Percentiles rank a stretch among this genome's conserved stretches.
These are phyloP conservation scores for Ananas comosus DNA, from an alignment of 176 grass and related monocot species.

Conservation along the genomic window DNA sequence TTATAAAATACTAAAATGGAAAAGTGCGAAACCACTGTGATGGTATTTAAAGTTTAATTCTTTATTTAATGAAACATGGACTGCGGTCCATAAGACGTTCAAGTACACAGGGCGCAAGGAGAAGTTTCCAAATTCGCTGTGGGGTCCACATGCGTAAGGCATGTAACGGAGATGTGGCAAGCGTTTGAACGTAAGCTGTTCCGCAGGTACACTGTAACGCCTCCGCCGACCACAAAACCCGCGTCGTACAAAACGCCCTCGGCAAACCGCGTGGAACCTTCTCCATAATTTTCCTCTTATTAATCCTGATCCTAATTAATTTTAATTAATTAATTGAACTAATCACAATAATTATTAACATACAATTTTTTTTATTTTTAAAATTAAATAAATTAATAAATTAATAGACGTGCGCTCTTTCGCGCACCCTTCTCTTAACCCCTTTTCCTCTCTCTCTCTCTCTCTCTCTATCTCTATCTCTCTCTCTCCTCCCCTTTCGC, in stretches of 20 bases:
- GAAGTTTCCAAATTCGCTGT: no score
- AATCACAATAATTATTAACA: no score
- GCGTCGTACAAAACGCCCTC: not conserved
- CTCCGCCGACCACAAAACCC: not conserved
- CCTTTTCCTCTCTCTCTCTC: not conserved
- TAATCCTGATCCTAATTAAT: not conserved
- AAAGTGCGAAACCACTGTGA: no score
- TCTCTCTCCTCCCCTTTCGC: not conserved
- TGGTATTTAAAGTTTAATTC: no score
- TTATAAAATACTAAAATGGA: no score
- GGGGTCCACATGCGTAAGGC: no score
- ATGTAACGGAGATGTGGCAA: no score
- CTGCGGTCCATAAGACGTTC: no score
- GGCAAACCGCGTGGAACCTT: not conserved
- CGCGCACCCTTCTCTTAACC: not conserved
- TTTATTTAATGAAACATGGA: no score
- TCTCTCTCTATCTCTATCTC: not conserved
- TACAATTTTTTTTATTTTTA: no score
- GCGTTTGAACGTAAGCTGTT: not conserved
- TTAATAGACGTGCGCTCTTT: not conserved
- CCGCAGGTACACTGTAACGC: not conserved
- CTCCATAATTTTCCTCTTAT: not conserved
- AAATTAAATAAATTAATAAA: no score
- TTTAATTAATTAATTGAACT: not conserved
- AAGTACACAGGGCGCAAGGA: no score